Base-by-base conservation (phyloP, 345 rosid genomes). In the Cardiospermum halicacabum region DNA sequence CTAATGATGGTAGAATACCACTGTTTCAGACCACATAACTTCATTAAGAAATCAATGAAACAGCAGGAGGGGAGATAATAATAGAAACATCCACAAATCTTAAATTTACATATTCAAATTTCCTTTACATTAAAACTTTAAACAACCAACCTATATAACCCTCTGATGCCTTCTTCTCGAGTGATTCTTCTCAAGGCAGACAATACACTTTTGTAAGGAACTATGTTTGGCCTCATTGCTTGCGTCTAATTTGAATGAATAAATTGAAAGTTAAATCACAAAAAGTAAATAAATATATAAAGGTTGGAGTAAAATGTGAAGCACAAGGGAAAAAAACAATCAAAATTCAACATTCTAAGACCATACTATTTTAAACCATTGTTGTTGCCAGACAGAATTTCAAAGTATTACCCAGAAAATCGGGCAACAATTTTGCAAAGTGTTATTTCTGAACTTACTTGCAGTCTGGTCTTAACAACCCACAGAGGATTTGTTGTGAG, bases 391-490 rank as follows among this genome's bases (percentile, higher is more conserved):
- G 19, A 9, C 28, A 62, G 32, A 37, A 58, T 59, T 31, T 16
- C 11, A 13, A 30, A 47, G 66, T 7, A 32, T 48, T 30, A 7
- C 8, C 56, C 1, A 10, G 30, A n/a, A 1, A 62, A 27, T 3
- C 24, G 19, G 26, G 5, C 24, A 57, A 36, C 21, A 5, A 34
- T 34, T 5, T 7, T 2, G 6, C 39, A 34, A 34, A 11, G 6
- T 7, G 10, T 34, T 34, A 34, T 34, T 34, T 5, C 7, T 34
- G 39, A 34, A 80, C 87, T 72, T 65, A 91, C 99, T 83, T 91
- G 95, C 64, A 91, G 87, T 68, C 99, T 84, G 68, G 97, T 94
- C 84, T 94, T 91, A 69, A 94, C 99, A 79, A 91, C 99, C 99
- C 99, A 94, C 63, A 94, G 77, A 45, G 99, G 99, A 74, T 91